Evolutionary conservation across 83 land plant genomes (phyloP), one percentile per base, ranked within the genome.

Genomic region (Diphasiastrum complanatum): DNA sequence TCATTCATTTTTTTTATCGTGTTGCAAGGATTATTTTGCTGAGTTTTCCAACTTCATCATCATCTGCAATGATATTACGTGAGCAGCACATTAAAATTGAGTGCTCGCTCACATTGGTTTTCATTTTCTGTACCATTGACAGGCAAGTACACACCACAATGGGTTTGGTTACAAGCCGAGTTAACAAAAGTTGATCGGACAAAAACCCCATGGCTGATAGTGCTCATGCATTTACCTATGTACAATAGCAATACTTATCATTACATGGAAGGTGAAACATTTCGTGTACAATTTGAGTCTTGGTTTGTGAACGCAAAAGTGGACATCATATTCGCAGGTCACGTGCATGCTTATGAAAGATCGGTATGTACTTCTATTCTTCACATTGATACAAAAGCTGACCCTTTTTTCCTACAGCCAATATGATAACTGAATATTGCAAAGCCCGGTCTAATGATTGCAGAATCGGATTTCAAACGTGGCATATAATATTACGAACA

Each of bases 301-400:
- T 72, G 50, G 37, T 27, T 72, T 47, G 70, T 65, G 0, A 30
- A 65, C 27, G 46, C 46, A 18, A 34, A 72, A 33, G 75, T 58
- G 8, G 75, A 72, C 22, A 36, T 72, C 19, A 64, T 72, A 19
- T 65, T 72, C 41, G 63, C 75, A 3, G 75, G 75, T 34, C 75
- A 72, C 51, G 75, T 72, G 26, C 75, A 72, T 49, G 63, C 75
- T 2, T 72, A 65, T 47, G 75, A 72, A 25, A 54, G 75, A 25
- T 28, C 70, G 2, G 75, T 72, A 65, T 45, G 69, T 51, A 32
- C 59, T 1, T 10, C 33, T 25, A 32, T 31, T 22, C 40, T 31
- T 19, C 16, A 32, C 18, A 6, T 0, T 31, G 18, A 2, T 16
- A 33, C 23, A 11, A 34, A 23, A 12, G 12, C 23, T 18, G n/a